Evolutionary conservation across 192 early-diverging fungal genomes (phyloP).

Genomic region (Borealophlyctis nickersoniae): DNA sequence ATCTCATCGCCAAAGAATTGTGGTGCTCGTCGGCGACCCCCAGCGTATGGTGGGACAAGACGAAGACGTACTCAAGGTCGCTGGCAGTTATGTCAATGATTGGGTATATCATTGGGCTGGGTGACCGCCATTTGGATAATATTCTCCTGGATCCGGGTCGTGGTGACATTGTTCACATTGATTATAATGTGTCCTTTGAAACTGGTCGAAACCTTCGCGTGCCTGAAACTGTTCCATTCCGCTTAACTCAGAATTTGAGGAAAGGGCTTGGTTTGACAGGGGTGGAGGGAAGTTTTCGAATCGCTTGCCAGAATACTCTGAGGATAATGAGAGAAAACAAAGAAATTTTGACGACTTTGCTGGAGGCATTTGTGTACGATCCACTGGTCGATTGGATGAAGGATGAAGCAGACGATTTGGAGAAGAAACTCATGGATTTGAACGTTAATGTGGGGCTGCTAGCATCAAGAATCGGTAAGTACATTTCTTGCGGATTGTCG

Average conservation of each 20-base stretch:
- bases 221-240: constrained; percentile 73
- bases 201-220: constrained; percentile 59
- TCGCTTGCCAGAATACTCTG: constrained; percentile 36
- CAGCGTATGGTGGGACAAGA: constrained; percentile 39
- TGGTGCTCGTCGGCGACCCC: constrained; percentile 51
- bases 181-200: constrained; percentile 77
- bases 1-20: constrained; percentile 65
- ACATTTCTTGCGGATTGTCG: not conserved
- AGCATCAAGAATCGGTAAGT: constrained; percentile 38
- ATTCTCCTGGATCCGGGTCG: constrained; percentile 48
- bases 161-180: constrained; percentile 67
- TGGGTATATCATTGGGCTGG: constrained; percentile 66
- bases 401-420: constrained; percentile 20
- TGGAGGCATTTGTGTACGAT: constrained; percentile 57
- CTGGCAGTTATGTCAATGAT: constrained; percentile 60
- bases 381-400: constrained; percentile 55
- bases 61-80: constrained; percentile 42
- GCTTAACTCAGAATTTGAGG: constrained; percentile 58
- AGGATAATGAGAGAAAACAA: constrained; percentile 34
- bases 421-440: constrained; percentile 29
- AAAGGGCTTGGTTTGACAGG: constrained; percentile 39
- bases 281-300: constrained; percentile 43
- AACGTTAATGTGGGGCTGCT: constrained; percentile 47
- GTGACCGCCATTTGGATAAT: constrained; percentile 76
- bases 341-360: constrained; percentile 47